These are phyloP conservation scores for Kazachstania psychrophila DNA, from an alignment of 805 yeast genomes.

Conservation along the genomic window DNA sequence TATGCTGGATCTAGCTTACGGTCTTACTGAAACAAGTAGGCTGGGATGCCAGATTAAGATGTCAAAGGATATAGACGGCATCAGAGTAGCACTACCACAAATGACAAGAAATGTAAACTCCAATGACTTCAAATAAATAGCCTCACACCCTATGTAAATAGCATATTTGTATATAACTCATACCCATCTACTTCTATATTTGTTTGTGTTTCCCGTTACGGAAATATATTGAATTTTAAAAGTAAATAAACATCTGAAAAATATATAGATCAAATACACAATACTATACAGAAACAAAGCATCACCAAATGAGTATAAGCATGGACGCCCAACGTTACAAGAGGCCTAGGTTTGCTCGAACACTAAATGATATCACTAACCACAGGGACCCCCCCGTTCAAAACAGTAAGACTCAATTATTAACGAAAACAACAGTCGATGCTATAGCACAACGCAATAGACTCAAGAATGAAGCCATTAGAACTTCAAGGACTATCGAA, in stretches of 20 bases:
- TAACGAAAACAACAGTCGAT: constrained; percentile 5
- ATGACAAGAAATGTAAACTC: constrained; percentile 90
- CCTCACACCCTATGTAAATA: neutral
- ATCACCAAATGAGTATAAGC: too few species aligned
- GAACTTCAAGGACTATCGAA: constrained; percentile 1
- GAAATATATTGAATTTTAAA: constrained; percentile 1
- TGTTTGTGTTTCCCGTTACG: constrained; percentile 1
- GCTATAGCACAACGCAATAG: constrained; percentile 5
- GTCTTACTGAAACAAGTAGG: constrained; percentile 92
- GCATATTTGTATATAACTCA: neutral
- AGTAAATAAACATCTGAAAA: neutral
- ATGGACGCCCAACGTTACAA: neutral
- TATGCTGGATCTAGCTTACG: constrained; percentile 96
- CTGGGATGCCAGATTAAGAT: constrained; percentile 89
- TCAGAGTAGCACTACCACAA: constrained; percentile 91
- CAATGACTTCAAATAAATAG: constrained; percentile 58
- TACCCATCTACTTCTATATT: too few species aligned
- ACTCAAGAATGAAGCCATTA: constrained; percentile 1
- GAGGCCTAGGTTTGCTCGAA: too few species aligned
- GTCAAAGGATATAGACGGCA: constrained; percentile 85
- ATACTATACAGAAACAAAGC: neutral
- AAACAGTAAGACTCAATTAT: constrained; percentile 1
- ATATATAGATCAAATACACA: neutral
- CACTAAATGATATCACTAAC: constrained; percentile 7
- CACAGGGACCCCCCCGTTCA: neutral